These are phyloP conservation scores for Gardenia jasminoides DNA, from an alignment of 257 asterid species.

Conservation along the genomic window DNA sequence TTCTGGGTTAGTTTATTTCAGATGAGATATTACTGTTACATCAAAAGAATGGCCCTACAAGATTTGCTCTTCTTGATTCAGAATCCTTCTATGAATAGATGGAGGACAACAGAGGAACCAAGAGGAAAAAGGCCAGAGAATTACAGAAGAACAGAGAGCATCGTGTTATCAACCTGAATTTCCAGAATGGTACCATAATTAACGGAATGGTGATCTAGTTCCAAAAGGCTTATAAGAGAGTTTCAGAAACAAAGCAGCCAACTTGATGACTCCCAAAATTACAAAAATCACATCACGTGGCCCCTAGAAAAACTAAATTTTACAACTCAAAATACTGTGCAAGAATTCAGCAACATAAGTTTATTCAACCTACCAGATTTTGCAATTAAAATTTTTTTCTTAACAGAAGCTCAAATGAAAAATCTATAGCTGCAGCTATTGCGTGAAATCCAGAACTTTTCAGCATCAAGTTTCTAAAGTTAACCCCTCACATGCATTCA, in stretches of 20 bases:
- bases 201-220: not conserved
- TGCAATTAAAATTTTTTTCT: not conserved
- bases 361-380: not conserved
- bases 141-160: not conserved
- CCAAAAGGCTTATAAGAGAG: not conserved
- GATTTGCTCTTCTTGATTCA: not conserved
- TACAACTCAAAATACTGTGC: not conserved
- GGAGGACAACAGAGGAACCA: not conserved
- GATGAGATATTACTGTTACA: not conserved
- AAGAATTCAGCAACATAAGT: not conserved
- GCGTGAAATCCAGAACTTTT: not conserved
- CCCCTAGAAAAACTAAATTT: not conserved
- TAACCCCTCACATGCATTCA: not conserved
- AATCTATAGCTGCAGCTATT: not conserved
- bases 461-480: not conserved
- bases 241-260: not conserved
- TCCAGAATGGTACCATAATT: not conserved
- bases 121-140: not conserved
- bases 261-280: not conserved
- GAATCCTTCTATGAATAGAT: not conserved
- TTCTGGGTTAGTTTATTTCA: not conserved
- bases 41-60: not conserved
- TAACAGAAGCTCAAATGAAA: not conserved
- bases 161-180: not conserved
- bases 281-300: not conserved